Percentiles rank a stretch among this genome's conserved stretches.
Evolutionary conservation across 305 asterid genomes (phyloP).

Genomic region (Fraxinus velutina): DNA sequence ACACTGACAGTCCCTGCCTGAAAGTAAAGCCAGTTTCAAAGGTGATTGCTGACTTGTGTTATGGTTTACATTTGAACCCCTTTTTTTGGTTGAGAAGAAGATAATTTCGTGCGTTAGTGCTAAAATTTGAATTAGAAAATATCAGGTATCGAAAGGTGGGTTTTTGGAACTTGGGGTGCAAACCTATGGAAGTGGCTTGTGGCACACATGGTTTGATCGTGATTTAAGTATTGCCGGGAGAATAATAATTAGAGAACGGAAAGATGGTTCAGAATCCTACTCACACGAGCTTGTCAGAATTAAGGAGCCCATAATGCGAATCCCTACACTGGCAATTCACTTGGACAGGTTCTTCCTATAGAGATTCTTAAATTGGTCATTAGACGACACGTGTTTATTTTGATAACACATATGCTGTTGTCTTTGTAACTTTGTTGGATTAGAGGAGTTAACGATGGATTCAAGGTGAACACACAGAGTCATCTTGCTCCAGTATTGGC

Average conservation of each 20-base stretch:
- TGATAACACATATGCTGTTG: background rate
- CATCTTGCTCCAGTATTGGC: constrained; percentile 91
- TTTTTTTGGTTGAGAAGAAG: background rate
- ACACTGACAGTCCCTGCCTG: constrained; percentile 90
- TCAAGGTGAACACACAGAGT: constrained; percentile 74
- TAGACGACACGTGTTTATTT: constrained; percentile 1
- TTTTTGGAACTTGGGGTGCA: constrained; percentile 92
- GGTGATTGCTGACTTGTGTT: constrained; percentile 36
- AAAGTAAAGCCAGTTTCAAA: constrained; percentile 78
- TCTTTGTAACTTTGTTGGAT: constrained; percentile 21
- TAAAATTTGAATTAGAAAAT: background rate
- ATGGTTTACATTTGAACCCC: constrained; percentile 10
- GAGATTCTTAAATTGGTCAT: constrained; percentile 2
- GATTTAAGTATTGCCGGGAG: constrained; percentile 87
- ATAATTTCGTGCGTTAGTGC: background rate
- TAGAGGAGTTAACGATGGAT: constrained; percentile 81
- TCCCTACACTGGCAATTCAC: constrained; percentile 94
- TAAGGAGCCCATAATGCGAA: constrained; percentile 88
- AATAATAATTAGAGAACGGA: constrained; percentile 55
- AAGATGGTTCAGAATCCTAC: constrained; percentile 59
- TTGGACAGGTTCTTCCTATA: constrained; percentile 63
- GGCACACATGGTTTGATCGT: constrained; percentile 99
- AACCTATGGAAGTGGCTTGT: constrained; percentile 88
- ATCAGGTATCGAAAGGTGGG: constrained; percentile 84
- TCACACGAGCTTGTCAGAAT: constrained; percentile 67